Evolutionary conservation across 352 stramenopile species (phyloP), one percentile per base, ranked within the genome.

Genomic region (Blastocystis sp.): DNA sequence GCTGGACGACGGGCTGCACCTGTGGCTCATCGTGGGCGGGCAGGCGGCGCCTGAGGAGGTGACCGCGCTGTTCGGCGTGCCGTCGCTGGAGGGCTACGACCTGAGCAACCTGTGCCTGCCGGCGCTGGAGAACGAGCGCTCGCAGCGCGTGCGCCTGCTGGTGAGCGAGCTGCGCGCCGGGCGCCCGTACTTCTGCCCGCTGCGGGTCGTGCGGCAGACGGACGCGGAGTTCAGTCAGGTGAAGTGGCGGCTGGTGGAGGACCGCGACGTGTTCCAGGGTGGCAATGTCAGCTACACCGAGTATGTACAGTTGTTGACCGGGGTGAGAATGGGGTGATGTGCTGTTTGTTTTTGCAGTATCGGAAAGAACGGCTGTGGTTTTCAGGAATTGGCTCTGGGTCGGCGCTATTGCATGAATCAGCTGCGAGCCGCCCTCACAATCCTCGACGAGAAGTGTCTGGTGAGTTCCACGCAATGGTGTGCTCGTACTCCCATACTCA

Each of bases 231-330:
- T 70, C 7, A 78, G 92, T 42, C 95, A 98, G 90, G 98, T 98
- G 91, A 94, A 93, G 80, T 98, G 95, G 94, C 95, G 98, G 89
- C 92, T 99, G 65, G 94, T 99, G 63, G 97, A 99, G 92, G 97
- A 99, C 91, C 93, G 95, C 78, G 96, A 96, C 70, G 97, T 94
- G 69, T 99, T 99, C 92, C 93, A 93, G 52, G 96, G 96, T 42
- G 96, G 96, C 42, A 97, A 95, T 52, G 98, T 96, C 90, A 98
- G 94, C 78, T 99, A 99, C 91, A 92, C 94, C 61, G 96, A 99
- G 91, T 99, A 98, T 91, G 93, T 98, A 90, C 92, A 92, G 40
- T 92, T 95, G 90, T 94, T 95, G 89, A 95, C 91, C 77, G 93
- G 93, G 2, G 88, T 34, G 28, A 34, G 28, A 34, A 34, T 34